Percentiles rank a stretch among this genome's conserved stretches.
Evolutionary conservation across 2,329 filamentous ascomycete species (phyloP).

Genomic region (Lecanicillium sp.): DNA sequence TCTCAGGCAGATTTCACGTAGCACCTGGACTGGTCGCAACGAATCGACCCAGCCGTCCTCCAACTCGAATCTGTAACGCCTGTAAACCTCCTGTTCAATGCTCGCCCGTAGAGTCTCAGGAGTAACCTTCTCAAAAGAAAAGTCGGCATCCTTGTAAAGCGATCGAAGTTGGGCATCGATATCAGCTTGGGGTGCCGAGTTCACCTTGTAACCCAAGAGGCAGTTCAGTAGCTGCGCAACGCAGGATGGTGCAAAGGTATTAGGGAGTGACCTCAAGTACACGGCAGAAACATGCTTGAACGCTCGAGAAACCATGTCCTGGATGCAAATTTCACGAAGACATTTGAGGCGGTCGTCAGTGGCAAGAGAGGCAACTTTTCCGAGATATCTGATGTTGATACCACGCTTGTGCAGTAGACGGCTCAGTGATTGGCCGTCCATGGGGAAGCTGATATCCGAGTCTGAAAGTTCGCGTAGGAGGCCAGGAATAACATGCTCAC

Average conservation of each 20-base stretch:
- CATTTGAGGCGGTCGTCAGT: conserved; percentile 66
- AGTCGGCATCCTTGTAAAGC: conserved; percentile 74
- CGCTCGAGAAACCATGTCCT: conserved; percentile 90
- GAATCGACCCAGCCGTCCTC: conserved; percentile 57
- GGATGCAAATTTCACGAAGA: conserved; percentile 66
- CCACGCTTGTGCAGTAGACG: conserved; percentile 90
- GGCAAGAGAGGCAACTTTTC: conserved; percentile 65
- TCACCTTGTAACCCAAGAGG: conserved; percentile 69
- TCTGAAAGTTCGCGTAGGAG: conserved; percentile 81
- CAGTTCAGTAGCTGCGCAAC: conserved; percentile 89
- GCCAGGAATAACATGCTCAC: conserved; percentile 70
- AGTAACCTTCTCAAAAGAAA: conserved; percentile 71
- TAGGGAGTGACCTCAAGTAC: conserved; percentile 71
- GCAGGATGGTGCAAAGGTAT: conserved; percentile 71
- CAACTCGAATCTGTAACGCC: conserved; percentile 71
- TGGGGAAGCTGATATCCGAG: conserved; percentile 92
- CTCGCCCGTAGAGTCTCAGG: conserved; percentile 61
- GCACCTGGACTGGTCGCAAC: conserved; percentile 69
- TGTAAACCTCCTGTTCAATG: conserved; percentile 61
- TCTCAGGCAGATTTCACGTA: conserved; percentile 83
- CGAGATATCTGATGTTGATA: conserved; percentile 95
- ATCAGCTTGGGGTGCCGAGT: conserved; percentile 69
- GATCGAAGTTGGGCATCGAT: conserved; percentile 64
- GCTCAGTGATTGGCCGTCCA: conserved; percentile 91
- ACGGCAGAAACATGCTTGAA: conserved; percentile 88